Evolutionary conservation across 2,329 filamentous ascomycete species (phyloP), one percentile per base, ranked within the genome.

Genomic region (Penicillium sp.): DNA sequence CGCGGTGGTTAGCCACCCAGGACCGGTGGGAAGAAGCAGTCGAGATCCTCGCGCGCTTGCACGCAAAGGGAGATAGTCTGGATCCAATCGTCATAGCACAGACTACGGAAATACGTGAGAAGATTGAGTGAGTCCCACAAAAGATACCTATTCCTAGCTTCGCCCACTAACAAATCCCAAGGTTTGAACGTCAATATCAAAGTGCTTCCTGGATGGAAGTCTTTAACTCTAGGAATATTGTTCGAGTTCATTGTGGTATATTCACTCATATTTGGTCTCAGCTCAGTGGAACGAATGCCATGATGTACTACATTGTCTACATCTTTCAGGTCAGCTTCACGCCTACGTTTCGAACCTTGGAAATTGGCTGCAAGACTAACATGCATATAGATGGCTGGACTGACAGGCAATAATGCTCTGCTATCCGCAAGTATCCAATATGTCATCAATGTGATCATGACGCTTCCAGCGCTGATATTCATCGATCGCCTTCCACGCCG

Each of bases 21-120:
- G 85, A 87, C 63, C 79, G 84, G 1, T 87, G 85, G 84, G 85
- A 88, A 18, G 86, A 89, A 61, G 81, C 84, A 1, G 72, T 82
- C 11, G 60, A 74, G 8, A 77, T 82, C 24, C 75, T 87, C 16
- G 85, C 84, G 0, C 67, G 75, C 21, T 75, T 89, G 1, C 86
- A 88, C 60, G 85, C 81, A 4, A 69, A 73, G 0, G 85, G 85
- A 2, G 49, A 66, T 36, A 43, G 40, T 13, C 57, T 56, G 7
- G 52, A 59, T 47, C 60, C 60, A 4, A 47, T 60, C 5, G 86
- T 89, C 3, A 73, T 87, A 0, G 85, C 85, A 0, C 82, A 88
- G 71, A 86, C 83, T 61, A 78, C 82, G 53, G 86, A 88, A 56
- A 68, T 67, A 49, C 52, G 59, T 11, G 63, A 65, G 34, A 67